Conservation (phyloP, 2,329 filamentous ascomycete genomes). For the Colletotrichum sp. region DNA sequence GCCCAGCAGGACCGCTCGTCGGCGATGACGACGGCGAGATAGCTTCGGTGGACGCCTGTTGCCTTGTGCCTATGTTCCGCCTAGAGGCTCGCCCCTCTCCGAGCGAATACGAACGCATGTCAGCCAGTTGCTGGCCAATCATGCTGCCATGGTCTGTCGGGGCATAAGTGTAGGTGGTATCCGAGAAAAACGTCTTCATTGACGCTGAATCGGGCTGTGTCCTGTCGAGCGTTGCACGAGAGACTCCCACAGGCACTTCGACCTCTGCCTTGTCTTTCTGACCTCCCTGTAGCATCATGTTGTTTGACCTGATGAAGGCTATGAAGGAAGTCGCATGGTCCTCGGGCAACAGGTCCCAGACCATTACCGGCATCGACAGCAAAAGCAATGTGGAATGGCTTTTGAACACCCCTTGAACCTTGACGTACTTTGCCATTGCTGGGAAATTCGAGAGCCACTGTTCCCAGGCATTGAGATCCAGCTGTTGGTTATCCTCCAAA, state of each 20-base stretch:
- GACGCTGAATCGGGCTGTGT: not conserved
- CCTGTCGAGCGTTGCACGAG: not conserved
- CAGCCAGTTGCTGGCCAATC: not conserved
- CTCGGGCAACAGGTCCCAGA: constrained; percentile 65
- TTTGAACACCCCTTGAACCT: constrained; percentile 66
- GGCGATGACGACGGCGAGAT: constrained; percentile 25
- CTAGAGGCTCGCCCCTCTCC: not conserved
- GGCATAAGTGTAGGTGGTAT: constrained; percentile 1
- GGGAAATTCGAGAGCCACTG: constrained; percentile 62
- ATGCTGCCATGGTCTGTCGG: not conserved
- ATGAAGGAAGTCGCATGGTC: constrained; percentile 63
- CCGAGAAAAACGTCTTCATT: constrained; percentile 5
- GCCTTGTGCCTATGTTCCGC: not conserved
- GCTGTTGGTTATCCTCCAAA: constrained; percentile 60
- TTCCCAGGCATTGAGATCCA: constrained; percentile 65
- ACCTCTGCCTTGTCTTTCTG: not conserved
- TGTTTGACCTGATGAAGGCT: constrained; percentile 18
- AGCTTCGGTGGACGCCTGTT: not conserved
- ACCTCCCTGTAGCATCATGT: not conserved
- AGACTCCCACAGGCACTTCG: not conserved
- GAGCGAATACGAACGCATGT: not conserved
- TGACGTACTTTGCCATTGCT: constrained; percentile 63
- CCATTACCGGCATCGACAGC: constrained; percentile 62
- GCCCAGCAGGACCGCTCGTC: constrained; percentile 19
- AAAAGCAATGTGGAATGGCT: constrained; percentile 65